phyloP scores from a whole-genome alignment of 371 early-diverging fungal species.

The Dichotomocladium elegans region DNA sequence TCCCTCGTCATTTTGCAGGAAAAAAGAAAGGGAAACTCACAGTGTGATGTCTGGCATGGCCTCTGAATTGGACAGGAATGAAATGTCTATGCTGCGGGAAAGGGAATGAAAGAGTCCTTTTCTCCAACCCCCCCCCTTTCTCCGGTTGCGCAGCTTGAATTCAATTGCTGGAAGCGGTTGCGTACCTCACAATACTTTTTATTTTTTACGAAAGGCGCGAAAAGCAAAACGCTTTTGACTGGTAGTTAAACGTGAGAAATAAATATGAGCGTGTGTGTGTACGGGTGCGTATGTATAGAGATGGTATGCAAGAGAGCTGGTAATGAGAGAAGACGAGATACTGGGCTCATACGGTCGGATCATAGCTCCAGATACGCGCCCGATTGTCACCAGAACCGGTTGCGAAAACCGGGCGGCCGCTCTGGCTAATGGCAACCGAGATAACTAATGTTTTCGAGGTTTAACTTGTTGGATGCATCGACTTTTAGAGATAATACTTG shows the following conservation, averaged over 20 bases:
- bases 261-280: too few species aligned
- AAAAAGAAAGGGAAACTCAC: constrained; percentile 10
- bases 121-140: too few species aligned
- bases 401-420: constrained; percentile 79
- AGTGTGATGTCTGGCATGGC: constrained; percentile 21
- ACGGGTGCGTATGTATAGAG: too few species aligned
- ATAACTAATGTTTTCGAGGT: constrained; percentile 64
- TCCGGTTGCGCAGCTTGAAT: too few species aligned
- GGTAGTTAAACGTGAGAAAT: too few species aligned
- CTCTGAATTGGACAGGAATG: background rate
- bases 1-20: too few species aligned
- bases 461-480: background rate
- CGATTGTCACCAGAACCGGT: constrained; percentile 95
- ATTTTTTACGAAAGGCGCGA: too few species aligned
- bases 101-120: background rate
- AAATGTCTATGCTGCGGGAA: background rate
- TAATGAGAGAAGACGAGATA: background rate
- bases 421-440: constrained; percentile 83
- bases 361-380: constrained; percentile 90
- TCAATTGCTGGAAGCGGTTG: too few species aligned
- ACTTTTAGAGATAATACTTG: constrained; percentile 9
- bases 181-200: too few species aligned
- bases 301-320: background rate
- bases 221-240: too few species aligned
- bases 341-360: constrained; percentile 21